phyloP scores from a whole-genome alignment of 805 yeast species.

The Yarrowia keelungensis region DNA sequence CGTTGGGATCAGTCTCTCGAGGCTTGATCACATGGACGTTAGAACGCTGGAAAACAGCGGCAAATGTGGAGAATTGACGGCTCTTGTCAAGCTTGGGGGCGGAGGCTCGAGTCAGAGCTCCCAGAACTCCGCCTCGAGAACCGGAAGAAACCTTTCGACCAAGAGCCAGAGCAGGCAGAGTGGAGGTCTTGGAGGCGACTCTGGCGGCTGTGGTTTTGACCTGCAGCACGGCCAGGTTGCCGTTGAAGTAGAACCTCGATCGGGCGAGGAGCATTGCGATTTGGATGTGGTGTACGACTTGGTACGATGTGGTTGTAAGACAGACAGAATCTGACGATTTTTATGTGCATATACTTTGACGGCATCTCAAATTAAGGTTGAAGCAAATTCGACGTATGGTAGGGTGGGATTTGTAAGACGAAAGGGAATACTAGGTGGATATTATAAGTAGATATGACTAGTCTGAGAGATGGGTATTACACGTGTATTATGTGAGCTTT shows the following conservation, averaged over 20 bases:
- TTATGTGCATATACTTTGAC: slow-evolving; percentile 26
- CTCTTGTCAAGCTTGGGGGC: slow-evolving; percentile 31
- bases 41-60: slow-evolving; percentile 25
- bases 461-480: too few relatives aligned
- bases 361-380: background rate
- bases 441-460: too few relatives aligned
- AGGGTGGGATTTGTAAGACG: slow-evolving; percentile 4
- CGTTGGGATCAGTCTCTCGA: slow-evolving; percentile 26
- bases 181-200: slow-evolving; percentile 27
- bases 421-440: too few relatives aligned
- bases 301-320: too few relatives aligned
- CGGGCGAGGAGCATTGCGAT: slow-evolving; percentile 34
- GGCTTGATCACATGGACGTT: slow-evolving; percentile 37
- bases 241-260: slow-evolving; percentile 39
- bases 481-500: too few relatives aligned
- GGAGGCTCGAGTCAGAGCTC: slow-evolving; percentile 27
- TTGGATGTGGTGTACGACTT: background rate
- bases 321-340: slow-evolving; percentile 23
- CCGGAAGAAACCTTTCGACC: slow-evolving; percentile 32
- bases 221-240: slow-evolving; percentile 38
- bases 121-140: slow-evolving; percentile 22
- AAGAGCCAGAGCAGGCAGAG: slow-evolving; percentile 31
- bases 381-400: background rate
- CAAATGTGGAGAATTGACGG: slow-evolving; percentile 35
- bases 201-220: slow-evolving; percentile 29